Conservation (phyloP, 352 stramenopile genomes). For the Lagenidium giganteum region DNA sequence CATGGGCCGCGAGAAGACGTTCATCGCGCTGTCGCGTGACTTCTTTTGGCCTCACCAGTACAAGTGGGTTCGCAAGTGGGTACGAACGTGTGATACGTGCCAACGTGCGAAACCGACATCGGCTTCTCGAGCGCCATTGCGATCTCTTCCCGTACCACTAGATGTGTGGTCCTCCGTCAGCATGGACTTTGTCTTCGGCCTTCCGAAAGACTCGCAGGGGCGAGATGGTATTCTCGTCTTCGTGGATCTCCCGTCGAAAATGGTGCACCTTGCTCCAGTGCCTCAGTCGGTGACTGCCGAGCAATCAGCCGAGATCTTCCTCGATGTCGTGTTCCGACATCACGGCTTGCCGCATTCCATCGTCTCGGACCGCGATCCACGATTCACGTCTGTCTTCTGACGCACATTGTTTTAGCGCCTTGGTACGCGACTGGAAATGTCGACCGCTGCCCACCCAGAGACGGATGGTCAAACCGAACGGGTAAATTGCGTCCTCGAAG, state of each 20-base stretch:
- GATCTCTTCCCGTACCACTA: conserved; percentile 4
- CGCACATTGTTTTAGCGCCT: conserved; percentile 2
- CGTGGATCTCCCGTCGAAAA: conserved; percentile 7
- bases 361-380: conserved; percentile 2
- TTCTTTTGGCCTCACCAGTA: conserved; percentile 18
- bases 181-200: conserved; percentile 12
- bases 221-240: conserved; percentile 1
- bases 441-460: conserved; percentile 10
- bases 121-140: conserved; percentile 4
- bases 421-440: conserved; percentile 12
- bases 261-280: neutral
- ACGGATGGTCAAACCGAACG: conserved; percentile 9
- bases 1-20: conserved; percentile 19
- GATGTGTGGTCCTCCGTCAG: conserved; percentile 11
- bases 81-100: conserved; percentile 11
- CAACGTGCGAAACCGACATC: conserved; percentile 11
- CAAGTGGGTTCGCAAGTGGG: conserved; percentile 15
- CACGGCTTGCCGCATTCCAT: conserved; percentile 1
- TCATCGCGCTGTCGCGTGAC: neutral
- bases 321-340: neutral
- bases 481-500: conserved; percentile 9
- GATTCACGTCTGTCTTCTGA: conserved; percentile 13
- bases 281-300: neutral
- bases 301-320: neutral
- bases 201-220: neutral